Conservation (phyloP, 768 basidiomycete genomes). For the Mycena filopes region DNA sequence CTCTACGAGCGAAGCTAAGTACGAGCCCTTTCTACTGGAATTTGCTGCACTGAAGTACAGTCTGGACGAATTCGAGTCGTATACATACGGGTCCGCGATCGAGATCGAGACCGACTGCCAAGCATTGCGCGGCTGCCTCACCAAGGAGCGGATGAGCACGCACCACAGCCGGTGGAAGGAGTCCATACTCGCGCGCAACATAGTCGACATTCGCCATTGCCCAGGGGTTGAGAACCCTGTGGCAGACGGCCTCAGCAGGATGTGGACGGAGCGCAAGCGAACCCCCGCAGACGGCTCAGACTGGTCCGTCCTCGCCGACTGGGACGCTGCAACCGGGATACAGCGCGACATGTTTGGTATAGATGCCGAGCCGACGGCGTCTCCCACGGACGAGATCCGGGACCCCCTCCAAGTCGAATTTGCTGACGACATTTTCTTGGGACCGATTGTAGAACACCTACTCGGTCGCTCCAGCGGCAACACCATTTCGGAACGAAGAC, state of each 20-base stretch:
- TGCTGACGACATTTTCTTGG: slow-evolving; percentile 27
- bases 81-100: slow-evolving; percentile 41
- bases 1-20: slow-evolving; percentile 43
- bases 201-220: slow-evolving; percentile 36
- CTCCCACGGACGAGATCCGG: not conserved
- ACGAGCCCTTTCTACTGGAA: slow-evolving; percentile 46
- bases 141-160: slow-evolving; percentile 31
- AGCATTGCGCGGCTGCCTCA: slow-evolving; percentile 38
- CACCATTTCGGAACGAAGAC: slow-evolving; percentile 13
- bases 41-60: slow-evolving; percentile 38
- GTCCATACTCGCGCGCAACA: slow-evolving; percentile 36
- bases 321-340: slow-evolving; percentile 35
- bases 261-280: slow-evolving; percentile 22
- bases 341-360: not conserved
- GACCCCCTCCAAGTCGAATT: slow-evolving; percentile 25
- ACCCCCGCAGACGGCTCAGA: slow-evolving; percentile 16
- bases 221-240: slow-evolving; percentile 38
- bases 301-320: slow-evolving; percentile 42
- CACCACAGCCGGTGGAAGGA: slow-evolving; percentile 44
- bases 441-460: slow-evolving; percentile 19
- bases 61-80: slow-evolving; percentile 35
- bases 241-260: slow-evolving; percentile 39
- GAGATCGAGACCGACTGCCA: slow-evolving; percentile 29
- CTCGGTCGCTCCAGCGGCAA: slow-evolving; percentile 24
- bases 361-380: not conserved